Evolutionary conservation across 345 rosid genomes (phyloP).

Genomic region (Eutrema yunnanense): DNA sequence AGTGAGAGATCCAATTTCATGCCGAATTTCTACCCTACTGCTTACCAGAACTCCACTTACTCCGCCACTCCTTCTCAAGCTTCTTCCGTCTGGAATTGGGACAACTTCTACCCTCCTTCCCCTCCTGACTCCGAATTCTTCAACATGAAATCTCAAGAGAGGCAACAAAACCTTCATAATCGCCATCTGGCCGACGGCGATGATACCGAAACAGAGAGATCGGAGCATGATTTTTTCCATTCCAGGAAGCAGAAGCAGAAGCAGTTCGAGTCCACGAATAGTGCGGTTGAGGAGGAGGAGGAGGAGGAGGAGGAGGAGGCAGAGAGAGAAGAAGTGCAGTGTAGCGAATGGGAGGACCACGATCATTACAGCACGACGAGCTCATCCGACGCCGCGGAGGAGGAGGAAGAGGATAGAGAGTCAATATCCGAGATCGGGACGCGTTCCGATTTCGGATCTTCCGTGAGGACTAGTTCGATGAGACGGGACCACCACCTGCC

Average conservation of each 20-base stretch:
- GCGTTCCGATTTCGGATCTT: constrained; percentile 58
- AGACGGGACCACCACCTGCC: constrained; percentile 20
- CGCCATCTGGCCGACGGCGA: constrained; percentile 25
- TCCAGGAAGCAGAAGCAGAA: constrained; percentile 22
- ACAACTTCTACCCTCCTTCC: constrained; percentile 87
- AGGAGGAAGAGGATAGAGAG: constrained; percentile 44
- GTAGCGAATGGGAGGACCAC: constrained; percentile 94
- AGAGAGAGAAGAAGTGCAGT: constrained; percentile 92
- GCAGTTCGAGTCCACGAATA: constrained; percentile 2
- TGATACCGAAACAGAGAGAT: constrained; percentile 48
- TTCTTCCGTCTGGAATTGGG: constrained; percentile 98
- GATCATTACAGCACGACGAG: constrained; percentile 60
- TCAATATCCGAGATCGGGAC: constrained; percentile 68
- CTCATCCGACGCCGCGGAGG: constrained; percentile 48
- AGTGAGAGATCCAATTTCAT: constrained; percentile 48
- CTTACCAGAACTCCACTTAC: constrained; percentile 69
- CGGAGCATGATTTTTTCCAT: constrained; percentile 62
- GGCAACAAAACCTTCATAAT: constrained; percentile 7
- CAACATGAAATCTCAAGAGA: constrained; percentile 38
- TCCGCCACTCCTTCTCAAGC: constrained; percentile 78
- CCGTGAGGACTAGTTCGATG: constrained; percentile 30
- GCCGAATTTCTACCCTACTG: constrained; percentile 52
- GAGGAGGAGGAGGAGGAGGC: constrained; percentile 44
- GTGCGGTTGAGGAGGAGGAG: constrained; percentile 30
- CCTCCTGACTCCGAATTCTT: constrained; percentile 93